Evolutionary conservation across 2,329 filamentous ascomycete genomes (phyloP).

Genomic region (Diplodia intermedia): DNA sequence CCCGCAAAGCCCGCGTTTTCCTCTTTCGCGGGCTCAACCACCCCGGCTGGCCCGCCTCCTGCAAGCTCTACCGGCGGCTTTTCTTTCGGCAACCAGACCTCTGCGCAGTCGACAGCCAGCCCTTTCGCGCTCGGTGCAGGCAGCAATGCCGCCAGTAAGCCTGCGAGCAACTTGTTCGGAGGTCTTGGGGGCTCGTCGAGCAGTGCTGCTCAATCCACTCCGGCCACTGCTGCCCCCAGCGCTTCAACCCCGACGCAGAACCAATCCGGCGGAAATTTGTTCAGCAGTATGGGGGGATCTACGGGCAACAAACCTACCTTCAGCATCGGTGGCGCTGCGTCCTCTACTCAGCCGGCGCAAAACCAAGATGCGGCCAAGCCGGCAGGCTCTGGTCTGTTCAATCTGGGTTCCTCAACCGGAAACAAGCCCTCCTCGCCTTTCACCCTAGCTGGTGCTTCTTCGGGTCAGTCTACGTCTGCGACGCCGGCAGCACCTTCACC

Average conservation of each 20-base stretch:
- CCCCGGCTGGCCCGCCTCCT: conserved; percentile 47
- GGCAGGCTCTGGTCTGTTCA: conserved; percentile 3
- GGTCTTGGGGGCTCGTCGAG: conserved; percentile 31
- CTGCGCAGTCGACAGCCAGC: conserved; percentile 5
- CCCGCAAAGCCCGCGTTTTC: conserved; percentile 47
- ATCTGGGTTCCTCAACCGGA: conserved; percentile 35
- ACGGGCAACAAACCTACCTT: conserved; percentile 40
- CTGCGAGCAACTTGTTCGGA: conserved; percentile 41
- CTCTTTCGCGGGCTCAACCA: conserved; percentile 44
- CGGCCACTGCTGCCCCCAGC: conserved; percentile 36
- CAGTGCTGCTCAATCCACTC: conserved; percentile 32
- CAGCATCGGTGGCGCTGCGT: conserved; percentile 2
- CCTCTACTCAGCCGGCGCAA: conserved; percentile 19
- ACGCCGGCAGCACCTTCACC: conserved; percentile 21
- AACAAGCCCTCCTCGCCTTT: conserved; percentile 42
- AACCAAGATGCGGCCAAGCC: conserved; percentile 15
- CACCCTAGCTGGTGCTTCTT: conserved; percentile 37
- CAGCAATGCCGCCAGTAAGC: conserved; percentile 36
- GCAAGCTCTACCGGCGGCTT: conserved; percentile 35
- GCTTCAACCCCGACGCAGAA: conserved; percentile 35
- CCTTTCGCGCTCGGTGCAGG: conserved; percentile 18
- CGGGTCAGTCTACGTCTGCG: conserved; percentile 20
- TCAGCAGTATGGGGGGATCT: conserved; percentile 37
- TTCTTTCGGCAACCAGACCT: conserved; percentile 18
- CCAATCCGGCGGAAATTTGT: conserved; percentile 34